Evolutionary conservation across 2,329 filamentous ascomycete species (phyloP), one percentile per base, ranked within the genome.

Genomic region (Fusarium domesticum): DNA sequence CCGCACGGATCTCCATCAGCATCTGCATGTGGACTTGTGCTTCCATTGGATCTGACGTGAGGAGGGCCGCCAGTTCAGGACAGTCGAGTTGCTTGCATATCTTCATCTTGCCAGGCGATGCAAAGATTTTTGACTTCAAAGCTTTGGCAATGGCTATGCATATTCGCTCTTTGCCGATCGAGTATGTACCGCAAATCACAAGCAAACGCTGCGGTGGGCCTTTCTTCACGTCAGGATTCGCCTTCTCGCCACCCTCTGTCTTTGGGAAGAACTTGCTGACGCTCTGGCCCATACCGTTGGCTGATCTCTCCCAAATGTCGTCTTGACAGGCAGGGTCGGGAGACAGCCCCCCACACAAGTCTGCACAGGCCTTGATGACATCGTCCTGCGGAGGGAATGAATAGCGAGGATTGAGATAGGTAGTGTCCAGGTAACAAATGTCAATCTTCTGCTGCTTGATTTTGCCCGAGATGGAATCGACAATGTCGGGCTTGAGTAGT

Each of bases 1-100:
- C 91, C 25, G 90, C 84, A 18, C 90, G 84, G 54, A 98, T 90
- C 66, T 97, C 92, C 76, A 93, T 93, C 8, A 98, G 76, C 59
- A 87, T 90, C 58, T 96, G 95, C 91, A 98, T 96, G 69, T 98
- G 93, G 0, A 98, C 90, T 66, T 97, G 92, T 0, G 93, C 93
- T 58, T 89, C 87, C 17, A 78, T 71, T 0, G 93, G 90, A 62
- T 96, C 74, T 6, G 77, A 76, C 0, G 93, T 98, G 59, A 98
- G 78, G 4, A 89, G 78, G 0, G 79, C 76, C 18, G 83, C 74
- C 5, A 98, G 77, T 61, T 96, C 91, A 0, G 85, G 76, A 62
- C 97, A 92, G 62, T 90, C 90, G 1, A 98, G 78, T 53, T 89
- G 89, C 17, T 80, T 76, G 68, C 89, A 91, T 18, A 97, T 89